Conservation (phyloP, 352 stramenopile genomes). For the Globisporangium perplexum region DNA sequence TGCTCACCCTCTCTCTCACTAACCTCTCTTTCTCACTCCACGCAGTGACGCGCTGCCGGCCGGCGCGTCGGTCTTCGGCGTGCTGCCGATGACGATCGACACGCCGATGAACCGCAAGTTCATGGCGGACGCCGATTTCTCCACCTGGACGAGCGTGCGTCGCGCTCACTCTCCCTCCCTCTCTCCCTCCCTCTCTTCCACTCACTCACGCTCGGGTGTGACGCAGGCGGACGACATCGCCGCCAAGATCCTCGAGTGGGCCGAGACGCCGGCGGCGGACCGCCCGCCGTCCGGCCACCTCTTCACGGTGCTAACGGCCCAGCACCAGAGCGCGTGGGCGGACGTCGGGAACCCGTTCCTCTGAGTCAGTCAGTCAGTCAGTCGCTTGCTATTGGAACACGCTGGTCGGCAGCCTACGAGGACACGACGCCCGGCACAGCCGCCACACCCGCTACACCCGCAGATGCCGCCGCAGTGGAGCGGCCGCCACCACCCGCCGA, state of each 20-base stretch:
- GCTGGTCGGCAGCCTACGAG: slow-evolving; percentile 5
- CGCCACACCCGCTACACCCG: neutral
- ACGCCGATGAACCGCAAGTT: slow-evolving; percentile 87
- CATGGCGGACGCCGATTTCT: slow-evolving; percentile 83
- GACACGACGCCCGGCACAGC: slow-evolving; percentile 11
- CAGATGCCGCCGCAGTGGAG: too few species aligned
- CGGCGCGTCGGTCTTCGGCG: slow-evolving; percentile 44
- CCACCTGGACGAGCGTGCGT: slow-evolving; percentile 70
- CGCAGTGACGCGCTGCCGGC: slow-evolving; percentile 47
- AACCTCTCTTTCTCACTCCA: neutral
- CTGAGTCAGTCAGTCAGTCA: slow-evolving; percentile 16
- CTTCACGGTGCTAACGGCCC: slow-evolving; percentile 56
- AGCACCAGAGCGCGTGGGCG: slow-evolving; percentile 54
- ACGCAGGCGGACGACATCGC: slow-evolving; percentile 60
- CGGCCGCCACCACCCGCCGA: too few species aligned
- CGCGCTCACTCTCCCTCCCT: too few species aligned
- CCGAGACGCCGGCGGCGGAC: slow-evolving; percentile 21
- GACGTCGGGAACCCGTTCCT: slow-evolving; percentile 69
- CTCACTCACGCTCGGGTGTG: too few species aligned
- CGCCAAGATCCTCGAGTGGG: slow-evolving; percentile 74
- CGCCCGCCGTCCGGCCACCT: slow-evolving; percentile 65
- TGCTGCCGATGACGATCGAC: slow-evolving; percentile 82
- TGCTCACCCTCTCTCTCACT: too few species aligned
- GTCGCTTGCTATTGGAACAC: too few species aligned
- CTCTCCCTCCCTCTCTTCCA: too few species aligned